phyloP scores from a whole-genome alignment of 164 flowering plant species.

The Liriodendron chinense region DNA sequence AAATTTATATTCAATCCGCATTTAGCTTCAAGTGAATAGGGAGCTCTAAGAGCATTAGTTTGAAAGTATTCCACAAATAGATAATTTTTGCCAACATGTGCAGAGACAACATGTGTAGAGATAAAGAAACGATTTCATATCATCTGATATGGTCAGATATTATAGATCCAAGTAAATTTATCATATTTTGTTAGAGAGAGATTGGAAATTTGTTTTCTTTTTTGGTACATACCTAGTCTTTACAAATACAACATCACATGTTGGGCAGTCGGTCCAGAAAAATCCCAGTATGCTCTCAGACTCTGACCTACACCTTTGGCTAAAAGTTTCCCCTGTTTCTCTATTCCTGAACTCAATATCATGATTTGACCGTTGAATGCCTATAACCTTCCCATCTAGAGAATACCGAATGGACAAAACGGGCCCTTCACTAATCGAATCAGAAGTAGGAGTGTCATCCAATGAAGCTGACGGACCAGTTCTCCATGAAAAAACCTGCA shows the following conservation, averaged over 20 bases:
- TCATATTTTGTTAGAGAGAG: not conserved
- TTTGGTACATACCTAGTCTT: conserved; percentile 66
- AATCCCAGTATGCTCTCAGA: conserved; percentile 84
- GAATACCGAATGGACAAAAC: conserved; percentile 71
- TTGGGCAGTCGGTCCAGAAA: conserved; percentile 90
- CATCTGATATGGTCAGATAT: too few relatives aligned
- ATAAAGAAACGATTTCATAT: too few relatives aligned
- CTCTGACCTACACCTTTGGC: conserved; percentile 56
- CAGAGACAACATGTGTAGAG: too few relatives aligned
- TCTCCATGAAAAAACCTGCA: conserved; percentile 81
- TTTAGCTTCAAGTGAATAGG: too few relatives aligned
- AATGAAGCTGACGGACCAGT: conserved; percentile 47
- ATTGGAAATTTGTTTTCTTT: not conserved
- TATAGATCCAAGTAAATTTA: too few relatives aligned
- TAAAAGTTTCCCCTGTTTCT: conserved; percentile 60
- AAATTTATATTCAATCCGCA: too few relatives aligned
- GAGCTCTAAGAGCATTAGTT: too few relatives aligned
- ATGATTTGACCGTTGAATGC: conserved; percentile 67
- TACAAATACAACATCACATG: conserved; percentile 72
- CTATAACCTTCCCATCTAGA: conserved; percentile 70
- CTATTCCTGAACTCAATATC: conserved; percentile 73
- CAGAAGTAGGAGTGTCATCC: conserved; percentile 49
- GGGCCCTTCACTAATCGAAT: conserved; percentile 74
- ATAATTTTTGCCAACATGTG: too few relatives aligned
- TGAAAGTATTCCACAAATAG: too few relatives aligned